Evolutionary conservation across 805 yeast genomes (phyloP), one percentile per base, ranked within the genome.

Genomic region (Cyberlindnera maclurae): DNA sequence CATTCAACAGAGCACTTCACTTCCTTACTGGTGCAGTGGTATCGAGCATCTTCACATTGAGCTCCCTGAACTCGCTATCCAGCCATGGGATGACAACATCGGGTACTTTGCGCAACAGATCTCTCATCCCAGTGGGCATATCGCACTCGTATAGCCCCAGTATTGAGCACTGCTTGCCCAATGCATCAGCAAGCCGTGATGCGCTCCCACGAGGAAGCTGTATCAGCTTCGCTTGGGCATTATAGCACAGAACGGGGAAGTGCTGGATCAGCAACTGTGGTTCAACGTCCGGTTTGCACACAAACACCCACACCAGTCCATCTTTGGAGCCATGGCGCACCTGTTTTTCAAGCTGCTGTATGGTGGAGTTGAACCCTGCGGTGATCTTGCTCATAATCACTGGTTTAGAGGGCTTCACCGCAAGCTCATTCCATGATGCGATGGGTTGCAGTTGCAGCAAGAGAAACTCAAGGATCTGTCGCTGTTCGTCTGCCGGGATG

Each of bases 361-460:
- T 77, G 0, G 79, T 71, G 1, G 70, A 60, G 56, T 81, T 80
- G 60, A 75, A 81, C 2, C 83, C 83, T 1, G 64, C 28, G 0
- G 68, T 59, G 1, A 69, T 39, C n/a, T 42, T 22, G 1, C 39
- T 37, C 15, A 48, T 13, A 15, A 44, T 38, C 5, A 36, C 39
- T 36, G 59, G 41, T 40, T 43, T 17, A 3, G 39, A 40, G 41
- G 35, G 37, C 33, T 50, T 38, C 27, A 16, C 11, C 36, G 27
- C 37, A 20, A 29, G 34, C 40, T 17, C 31, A 33, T 44, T 60
- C 33, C 28, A 38, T 39, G 32, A 37, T 29, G 42, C 55, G 20
- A 67, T 36, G 12, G 61, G 59, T 5, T 61, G 47, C 15, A 73
- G 51, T 8, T 70, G 41, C 3, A 59, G 48, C 4, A 55, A 45